phyloP scores from a whole-genome alignment of 257 asterid genomes.

The Gentiana macrophylla region DNA sequence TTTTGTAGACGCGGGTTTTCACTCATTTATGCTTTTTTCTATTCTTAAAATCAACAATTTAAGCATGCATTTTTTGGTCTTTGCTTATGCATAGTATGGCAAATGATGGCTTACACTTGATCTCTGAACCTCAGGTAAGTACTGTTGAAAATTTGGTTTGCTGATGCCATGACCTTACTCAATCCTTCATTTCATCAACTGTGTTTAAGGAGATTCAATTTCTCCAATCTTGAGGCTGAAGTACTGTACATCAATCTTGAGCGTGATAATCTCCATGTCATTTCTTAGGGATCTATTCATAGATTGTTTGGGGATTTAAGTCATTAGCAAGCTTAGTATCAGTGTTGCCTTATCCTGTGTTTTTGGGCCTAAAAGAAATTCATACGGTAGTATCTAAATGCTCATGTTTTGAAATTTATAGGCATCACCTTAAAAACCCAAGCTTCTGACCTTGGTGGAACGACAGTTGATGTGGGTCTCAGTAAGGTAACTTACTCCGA shows the following conservation, averaged over 20 bases:
- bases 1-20: not conserved
- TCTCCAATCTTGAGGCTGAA: not conserved
- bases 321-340: not conserved
- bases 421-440: conserved; percentile 58
- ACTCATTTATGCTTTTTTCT: not conserved
- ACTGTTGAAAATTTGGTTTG: conserved; percentile 38
- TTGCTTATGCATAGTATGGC: conserved; percentile 37
- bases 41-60: not conserved
- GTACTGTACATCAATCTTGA: not conserved
- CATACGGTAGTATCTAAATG: not conserved
- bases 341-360: not conserved
- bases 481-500: conserved; percentile 47
- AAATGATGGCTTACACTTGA: conserved; percentile 95
- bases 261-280: no score
- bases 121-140: conserved; percentile 92
- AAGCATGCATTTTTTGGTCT: not conserved
- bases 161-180: conserved; percentile 67
- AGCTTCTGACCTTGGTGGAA: conserved; percentile 33
- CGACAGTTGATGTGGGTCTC: conserved; percentile 90
- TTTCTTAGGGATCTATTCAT: not conserved
- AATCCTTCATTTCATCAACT: no score
- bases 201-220: not conserved
- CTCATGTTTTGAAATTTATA: conserved; percentile 10
- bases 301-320: not conserved
- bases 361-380: not conserved